These are phyloP conservation scores for Pseudocercospora fuligena DNA, from an alignment of 2,329 filamentous ascomycete species.

Conservation along the genomic window DNA sequence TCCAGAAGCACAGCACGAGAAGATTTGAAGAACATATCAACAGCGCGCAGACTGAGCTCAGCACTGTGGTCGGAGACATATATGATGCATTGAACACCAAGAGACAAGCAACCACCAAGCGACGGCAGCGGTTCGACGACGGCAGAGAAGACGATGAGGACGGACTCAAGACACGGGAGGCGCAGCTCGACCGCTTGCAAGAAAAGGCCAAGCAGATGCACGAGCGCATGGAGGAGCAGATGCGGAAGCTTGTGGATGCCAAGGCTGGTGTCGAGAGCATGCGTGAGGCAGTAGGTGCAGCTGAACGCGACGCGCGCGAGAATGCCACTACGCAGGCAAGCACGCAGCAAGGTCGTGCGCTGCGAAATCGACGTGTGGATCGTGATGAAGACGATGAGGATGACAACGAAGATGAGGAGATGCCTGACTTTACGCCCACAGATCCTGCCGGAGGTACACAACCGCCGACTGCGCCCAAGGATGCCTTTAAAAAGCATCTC, in stretches of 20 bases:
- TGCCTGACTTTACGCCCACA: conserved; percentile 46
- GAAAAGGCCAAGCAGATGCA: conserved; percentile 58
- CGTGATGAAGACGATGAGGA: conserved; percentile 32
- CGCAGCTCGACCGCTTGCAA: conserved; percentile 47
- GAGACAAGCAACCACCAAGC: conserved; percentile 39
- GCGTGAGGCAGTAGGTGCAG: conserved; percentile 49
- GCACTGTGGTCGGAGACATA: conserved; percentile 56
- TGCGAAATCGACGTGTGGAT: conserved; percentile 32
- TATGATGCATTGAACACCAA: conserved; percentile 59
- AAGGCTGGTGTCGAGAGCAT: conserved; percentile 53
- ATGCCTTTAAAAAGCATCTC: conserved; percentile 45
- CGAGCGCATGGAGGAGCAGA: conserved; percentile 59
- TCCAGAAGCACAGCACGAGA: conserved; percentile 47
- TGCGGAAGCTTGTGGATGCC: conserved; percentile 64
- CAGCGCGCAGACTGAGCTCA: conserved; percentile 54
- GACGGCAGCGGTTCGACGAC: conserved; percentile 34
- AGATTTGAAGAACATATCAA: conserved; percentile 56
- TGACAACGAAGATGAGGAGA: conserved; percentile 43
- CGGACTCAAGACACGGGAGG: conserved; percentile 44
- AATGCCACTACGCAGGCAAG: conserved; percentile 44
- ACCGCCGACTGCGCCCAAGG: conserved; percentile 41
- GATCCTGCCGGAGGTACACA: conserved; percentile 46
- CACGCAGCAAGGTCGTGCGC: conserved; percentile 38
- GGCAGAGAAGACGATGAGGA: conserved; percentile 42
- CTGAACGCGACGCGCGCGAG: conserved; percentile 46